phyloP scores from a whole-genome alignment of 2,329 filamentous ascomycete species.

The Amylocarpus encephaloides region DNA sequence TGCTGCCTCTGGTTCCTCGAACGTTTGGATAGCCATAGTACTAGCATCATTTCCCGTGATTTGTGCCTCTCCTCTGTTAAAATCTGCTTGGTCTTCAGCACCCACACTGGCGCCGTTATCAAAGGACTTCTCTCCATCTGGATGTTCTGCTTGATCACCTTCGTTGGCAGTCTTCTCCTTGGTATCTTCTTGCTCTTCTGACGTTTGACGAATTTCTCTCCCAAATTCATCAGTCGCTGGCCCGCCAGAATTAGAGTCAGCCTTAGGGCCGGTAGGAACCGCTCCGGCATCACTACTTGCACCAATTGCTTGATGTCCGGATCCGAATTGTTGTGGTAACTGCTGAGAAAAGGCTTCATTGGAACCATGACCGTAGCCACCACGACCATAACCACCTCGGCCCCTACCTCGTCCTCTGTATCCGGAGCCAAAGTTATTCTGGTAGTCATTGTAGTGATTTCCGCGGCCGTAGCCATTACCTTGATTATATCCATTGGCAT shows the following conservation, averaged over 20 bases:
- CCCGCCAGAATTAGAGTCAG: constrained; percentile 16
- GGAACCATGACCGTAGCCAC: constrained; percentile 26
- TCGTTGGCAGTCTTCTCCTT: constrained; percentile 5
- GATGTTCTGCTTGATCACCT: background rate
- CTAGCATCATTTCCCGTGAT: constrained; percentile 11
- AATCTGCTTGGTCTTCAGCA: constrained; percentile 16
- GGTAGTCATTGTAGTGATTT: constrained; percentile 70
- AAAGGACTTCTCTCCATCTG: no score
- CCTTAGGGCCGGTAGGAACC: constrained; percentile 28
- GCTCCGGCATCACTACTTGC: constrained; percentile 26
- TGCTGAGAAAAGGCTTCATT: constrained; percentile 29
- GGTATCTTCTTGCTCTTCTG: constrained; percentile 19
- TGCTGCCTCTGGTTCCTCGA: constrained; percentile 30
- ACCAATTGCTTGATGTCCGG: constrained; percentile 24
- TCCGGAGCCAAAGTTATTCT: constrained; percentile 45
- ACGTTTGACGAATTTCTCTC: constrained; percentile 30
- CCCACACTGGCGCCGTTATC: background rate
- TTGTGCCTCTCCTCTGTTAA: constrained; percentile 8
- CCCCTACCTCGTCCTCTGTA: constrained; percentile 34
- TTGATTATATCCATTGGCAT: constrained; percentile 68
- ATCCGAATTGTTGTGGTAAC: constrained; percentile 25
- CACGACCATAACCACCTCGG: constrained; percentile 31
- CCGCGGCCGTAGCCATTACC: constrained; percentile 68
- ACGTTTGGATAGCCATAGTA: constrained; percentile 30
- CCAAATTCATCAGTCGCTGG: constrained; percentile 32